Percentiles rank a stretch among this genome's conserved stretches.
phyloP scores from a whole-genome alignment of 352 stramenopile species.

The Phytophthora constricta region DNA sequence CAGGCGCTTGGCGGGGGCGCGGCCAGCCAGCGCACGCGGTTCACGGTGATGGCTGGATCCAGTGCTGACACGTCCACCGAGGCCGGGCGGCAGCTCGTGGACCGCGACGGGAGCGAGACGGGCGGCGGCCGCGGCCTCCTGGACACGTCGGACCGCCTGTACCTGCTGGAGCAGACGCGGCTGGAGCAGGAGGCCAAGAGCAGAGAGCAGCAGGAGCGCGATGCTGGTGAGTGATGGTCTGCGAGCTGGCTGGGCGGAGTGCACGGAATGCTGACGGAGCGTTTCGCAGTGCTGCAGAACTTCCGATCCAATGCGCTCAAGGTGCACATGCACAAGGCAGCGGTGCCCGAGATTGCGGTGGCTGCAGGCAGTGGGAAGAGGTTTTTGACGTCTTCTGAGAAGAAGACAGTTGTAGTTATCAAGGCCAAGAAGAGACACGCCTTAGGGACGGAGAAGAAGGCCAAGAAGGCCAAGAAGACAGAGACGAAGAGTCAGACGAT shows the following conservation, averaged over 20 bases:
- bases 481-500: slow-evolving; percentile 26
- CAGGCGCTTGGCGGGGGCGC: slow-evolving; percentile 23
- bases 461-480: slow-evolving; percentile 32
- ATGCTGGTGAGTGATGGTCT: slow-evolving; percentile 37
- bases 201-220: slow-evolving; percentile 40
- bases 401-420: slow-evolving; percentile 42
- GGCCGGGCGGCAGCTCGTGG: slow-evolving; percentile 64
- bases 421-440: slow-evolving; percentile 58
- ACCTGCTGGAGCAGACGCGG: slow-evolving; percentile 70
- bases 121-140: slow-evolving; percentile 65
- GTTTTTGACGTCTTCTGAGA: slow-evolving; percentile 9
- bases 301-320: slow-evolving; percentile 72
- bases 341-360: slow-evolving; percentile 23
- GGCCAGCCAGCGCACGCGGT: slow-evolving; percentile 57
- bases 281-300: slow-evolving; percentile 53
- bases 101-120: slow-evolving; percentile 43
- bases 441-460: not conserved
- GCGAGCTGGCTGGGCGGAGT: not conserved
- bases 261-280: slow-evolving; percentile 5
- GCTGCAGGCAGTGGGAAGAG: slow-evolving; percentile 21
- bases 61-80: slow-evolving; percentile 69
- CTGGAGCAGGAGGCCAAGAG: slow-evolving; percentile 46
- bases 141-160: slow-evolving; percentile 77
- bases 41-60: slow-evolving; percentile 71
- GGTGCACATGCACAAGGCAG: slow-evolving; percentile 53